Percentiles rank a stretch among this genome's conserved stretches.
These are phyloP conservation scores for Mesembryanthemum crystallinum DNA, from an alignment of 148 eudicot species.

Conservation along the genomic window DNA sequence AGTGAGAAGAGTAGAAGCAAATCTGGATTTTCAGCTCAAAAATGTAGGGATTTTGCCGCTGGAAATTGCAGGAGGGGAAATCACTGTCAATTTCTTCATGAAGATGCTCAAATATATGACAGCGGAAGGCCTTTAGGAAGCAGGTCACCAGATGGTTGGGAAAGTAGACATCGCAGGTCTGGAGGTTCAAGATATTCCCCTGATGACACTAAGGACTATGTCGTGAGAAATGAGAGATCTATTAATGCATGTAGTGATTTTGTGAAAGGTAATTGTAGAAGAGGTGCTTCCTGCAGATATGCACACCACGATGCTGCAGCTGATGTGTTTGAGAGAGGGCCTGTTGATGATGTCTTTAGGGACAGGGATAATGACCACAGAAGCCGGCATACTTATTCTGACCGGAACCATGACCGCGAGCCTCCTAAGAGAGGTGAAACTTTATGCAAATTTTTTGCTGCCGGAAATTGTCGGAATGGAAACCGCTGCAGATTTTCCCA, in stretches of 20 bases:
- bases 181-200: conserved; percentile 37
- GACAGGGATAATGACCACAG: conserved; percentile 34
- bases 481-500: conserved; percentile 41
- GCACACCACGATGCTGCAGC: conserved; percentile 32
- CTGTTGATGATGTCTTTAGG: conserved; percentile 27
- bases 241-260: conserved; percentile 38
- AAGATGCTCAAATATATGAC: conserved; percentile 36
- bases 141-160: conserved; percentile 41
- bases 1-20: conserved; percentile 45
- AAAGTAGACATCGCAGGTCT: conserved; percentile 34
- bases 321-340: conserved; percentile 29
- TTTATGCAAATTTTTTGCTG: conserved; percentile 42
- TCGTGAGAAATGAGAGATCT: conserved; percentile 32
- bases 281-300: conserved; percentile 43
- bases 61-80: conserved; percentile 69
- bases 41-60: conserved; percentile 55
- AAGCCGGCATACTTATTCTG: conserved; percentile 27
- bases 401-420: conserved; percentile 31
- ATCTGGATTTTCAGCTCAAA: conserved; percentile 36
- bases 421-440: conserved; percentile 27
- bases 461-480: conserved; percentile 43
- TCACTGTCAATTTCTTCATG: conserved; percentile 58
- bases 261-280: conserved; percentile 40
- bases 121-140: conserved; percentile 38
- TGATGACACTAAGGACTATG: conserved; percentile 28